Base-by-base conservation (phyloP, 352 stramenopile species). In the Phytophthora cryptogea region DNA sequence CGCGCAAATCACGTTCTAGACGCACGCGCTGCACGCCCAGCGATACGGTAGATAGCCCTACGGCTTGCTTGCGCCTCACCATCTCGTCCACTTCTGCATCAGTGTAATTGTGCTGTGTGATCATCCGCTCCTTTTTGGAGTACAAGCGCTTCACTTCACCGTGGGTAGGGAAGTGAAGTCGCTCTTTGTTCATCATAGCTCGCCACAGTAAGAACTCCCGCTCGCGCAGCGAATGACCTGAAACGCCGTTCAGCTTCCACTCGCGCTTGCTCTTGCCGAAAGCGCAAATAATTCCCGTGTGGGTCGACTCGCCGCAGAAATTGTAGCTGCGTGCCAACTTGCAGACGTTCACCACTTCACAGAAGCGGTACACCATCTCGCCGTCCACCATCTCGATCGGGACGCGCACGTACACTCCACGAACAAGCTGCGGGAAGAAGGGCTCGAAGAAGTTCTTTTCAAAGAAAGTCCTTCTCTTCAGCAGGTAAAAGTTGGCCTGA, bases 371-470 rank as follows among this genome's bases (percentile, higher is more conserved):
- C 2, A 95, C 72, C 77, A 86, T 91, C 48, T 88, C 80, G 23
- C 83, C 83, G 35, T 94, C 80, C 20, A 87, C 75, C 20, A 83
- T 71, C 27, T 75, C 74, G 27, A 95, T 88, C 23, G 82, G 82
- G 10, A 93, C 67, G 23, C 78, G 78, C 17, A 91, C 82, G 54
- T 90, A 93, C 36, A 89, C 67, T 14, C 86, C 86, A 31, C 78
- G 77, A 26, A 95, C 82, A 8, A 95, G 63, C 61, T 88, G 83
- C 37, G 88, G 66, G 46, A 95, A 95, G 58, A 76, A 95, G 7
- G 86, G 86, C 72, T 95, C 86, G 54, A 92, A 95, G 45, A 87
- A 95, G 59, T 93, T 63, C 59, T 95, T 92, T 36, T 95, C 86
- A 49, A 95, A 93, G 46, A 89, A 95, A 23, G 65, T 58, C 27